phyloP scores from a whole-genome alignment of 208 protist species.

The Leishmania tarentolae region DNA sequence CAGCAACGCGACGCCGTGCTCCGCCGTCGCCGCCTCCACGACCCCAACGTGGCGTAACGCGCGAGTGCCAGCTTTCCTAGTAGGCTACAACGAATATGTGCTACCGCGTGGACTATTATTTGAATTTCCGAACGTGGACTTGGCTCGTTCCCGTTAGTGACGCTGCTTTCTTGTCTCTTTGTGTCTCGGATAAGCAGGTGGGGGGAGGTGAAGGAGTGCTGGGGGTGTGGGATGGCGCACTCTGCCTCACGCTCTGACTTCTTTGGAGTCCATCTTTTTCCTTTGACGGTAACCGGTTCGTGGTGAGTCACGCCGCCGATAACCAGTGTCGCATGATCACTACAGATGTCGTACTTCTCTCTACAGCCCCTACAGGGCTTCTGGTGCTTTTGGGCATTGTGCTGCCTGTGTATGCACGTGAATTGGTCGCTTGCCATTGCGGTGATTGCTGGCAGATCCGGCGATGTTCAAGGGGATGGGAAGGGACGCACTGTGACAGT shows the following conservation, averaged over 20 bases:
- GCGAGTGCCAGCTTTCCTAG: not conserved
- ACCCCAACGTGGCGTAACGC: constrained; percentile 49
- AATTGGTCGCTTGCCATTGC: not conserved
- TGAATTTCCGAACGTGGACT: not conserved
- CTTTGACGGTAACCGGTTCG: not conserved
- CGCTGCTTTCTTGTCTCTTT: not conserved
- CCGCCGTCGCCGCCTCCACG: constrained; percentile 79
- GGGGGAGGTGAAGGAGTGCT: not conserved
- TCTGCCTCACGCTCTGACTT: not conserved
- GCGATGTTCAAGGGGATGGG: not conserved
- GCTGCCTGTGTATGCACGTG: not conserved
- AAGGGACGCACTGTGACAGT: not conserved
- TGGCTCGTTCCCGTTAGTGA: not conserved
- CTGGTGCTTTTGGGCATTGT: not conserved
- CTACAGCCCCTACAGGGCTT: not conserved
- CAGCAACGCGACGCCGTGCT: constrained; percentile 86
- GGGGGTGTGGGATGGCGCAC: not conserved
- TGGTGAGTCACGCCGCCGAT: not conserved
- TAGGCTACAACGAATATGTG: not conserved
- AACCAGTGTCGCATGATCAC: not conserved
- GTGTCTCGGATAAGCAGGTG: not conserved
- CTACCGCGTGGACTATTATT: not conserved
- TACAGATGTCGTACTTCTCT: not conserved
- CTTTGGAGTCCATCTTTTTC: not conserved
- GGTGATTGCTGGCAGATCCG: not conserved